Evolutionary conservation across 1,284 basidiomycete genomes (phyloP), one percentile per base, ranked within the genome.

Genomic region (Irpex sp.): DNA sequence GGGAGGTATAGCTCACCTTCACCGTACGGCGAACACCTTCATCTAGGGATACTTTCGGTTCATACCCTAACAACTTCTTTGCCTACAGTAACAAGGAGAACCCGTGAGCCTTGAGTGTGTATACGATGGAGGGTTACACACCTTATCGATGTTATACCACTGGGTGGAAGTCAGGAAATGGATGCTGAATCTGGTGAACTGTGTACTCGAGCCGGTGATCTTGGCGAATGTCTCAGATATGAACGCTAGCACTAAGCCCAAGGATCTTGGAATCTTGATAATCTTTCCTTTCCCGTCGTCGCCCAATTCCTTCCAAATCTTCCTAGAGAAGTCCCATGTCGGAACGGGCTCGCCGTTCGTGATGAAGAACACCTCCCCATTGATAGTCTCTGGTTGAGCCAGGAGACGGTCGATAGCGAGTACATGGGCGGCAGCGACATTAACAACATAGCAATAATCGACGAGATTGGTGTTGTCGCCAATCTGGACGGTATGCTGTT

Each of bases 401-500:
- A 85, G 5, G 79, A 80, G 48, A 89, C 75, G 66, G 79, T 98
- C 96, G 8, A 93, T 91, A 1, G 97, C 97, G 57, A 98, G 87
- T 9, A 99, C 78, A 74, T 99, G 97, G 2, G 96, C 97, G 71
- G 93, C 87, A 0, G 95, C 96, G 65, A 97, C 91, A 75, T 99
- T 99, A 66, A 89, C 93, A 65, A 98, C 94, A 72, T 97, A 98
- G 1, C 96, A 97, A 88, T 93, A 97, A 78, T 99, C 97, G 70
- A 95, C 96, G 11, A 98, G 79, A 75, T 99, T 99, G 65, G 83
- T 85, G 79, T 98, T 98, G 76, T 91, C 82, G 56, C 97, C 97
- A 65, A 99, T 89, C 78, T 98, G 96, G 80, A 94, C 92, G 67
- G 93, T 88, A 3, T 94, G 94, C 76, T 96, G 92, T 21, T 87